Evolutionary conservation across 169 alveolate genomes (phyloP).

Genomic region (Cyclospora cayetanensis): DNA sequence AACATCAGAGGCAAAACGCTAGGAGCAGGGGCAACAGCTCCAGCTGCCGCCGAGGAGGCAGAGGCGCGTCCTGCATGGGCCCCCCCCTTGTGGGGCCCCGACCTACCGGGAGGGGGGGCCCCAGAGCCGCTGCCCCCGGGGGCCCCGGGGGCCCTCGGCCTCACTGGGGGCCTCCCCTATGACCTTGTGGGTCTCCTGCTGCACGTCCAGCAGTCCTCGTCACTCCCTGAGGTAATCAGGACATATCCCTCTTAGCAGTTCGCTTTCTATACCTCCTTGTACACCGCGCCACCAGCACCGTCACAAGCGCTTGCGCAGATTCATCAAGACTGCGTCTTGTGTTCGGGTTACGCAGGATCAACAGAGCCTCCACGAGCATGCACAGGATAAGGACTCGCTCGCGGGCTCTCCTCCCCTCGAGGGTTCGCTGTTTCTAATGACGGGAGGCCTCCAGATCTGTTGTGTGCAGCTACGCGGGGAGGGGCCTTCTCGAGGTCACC

Average conservation of each 20-base stretch:
- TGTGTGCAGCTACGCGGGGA: neutral
- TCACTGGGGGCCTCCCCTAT: neutral
- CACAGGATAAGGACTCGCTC: neutral
- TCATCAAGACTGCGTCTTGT: too few species aligned
- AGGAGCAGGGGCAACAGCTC: slow-evolving; percentile 7
- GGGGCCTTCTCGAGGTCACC: neutral
- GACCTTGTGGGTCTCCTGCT: slow-evolving; percentile 11
- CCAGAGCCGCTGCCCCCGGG: neutral
- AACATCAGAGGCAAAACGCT: neutral
- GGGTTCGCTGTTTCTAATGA: neutral
- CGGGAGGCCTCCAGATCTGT: slow-evolving; percentile 17
- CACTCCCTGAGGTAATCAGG: too few species aligned
- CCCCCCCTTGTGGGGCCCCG: neutral
- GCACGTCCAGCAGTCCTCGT: neutral
- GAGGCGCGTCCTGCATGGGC: neutral
- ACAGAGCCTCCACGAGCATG: too few species aligned
- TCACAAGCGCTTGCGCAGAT: too few species aligned
- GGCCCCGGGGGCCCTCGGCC: slow-evolving; percentile 24
- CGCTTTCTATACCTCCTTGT: too few species aligned
- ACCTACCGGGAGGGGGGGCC: neutral
- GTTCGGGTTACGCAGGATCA: neutral
- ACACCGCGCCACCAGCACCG: too few species aligned
- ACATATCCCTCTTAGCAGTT: too few species aligned
- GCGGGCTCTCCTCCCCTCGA: neutral
- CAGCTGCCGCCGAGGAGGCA: neutral